Percentiles rank a stretch among this genome's conserved stretches.
Conservation (phyloP, 2,329 filamentous ascomycete genomes). For the Cladophialophora yegresii region DNA sequence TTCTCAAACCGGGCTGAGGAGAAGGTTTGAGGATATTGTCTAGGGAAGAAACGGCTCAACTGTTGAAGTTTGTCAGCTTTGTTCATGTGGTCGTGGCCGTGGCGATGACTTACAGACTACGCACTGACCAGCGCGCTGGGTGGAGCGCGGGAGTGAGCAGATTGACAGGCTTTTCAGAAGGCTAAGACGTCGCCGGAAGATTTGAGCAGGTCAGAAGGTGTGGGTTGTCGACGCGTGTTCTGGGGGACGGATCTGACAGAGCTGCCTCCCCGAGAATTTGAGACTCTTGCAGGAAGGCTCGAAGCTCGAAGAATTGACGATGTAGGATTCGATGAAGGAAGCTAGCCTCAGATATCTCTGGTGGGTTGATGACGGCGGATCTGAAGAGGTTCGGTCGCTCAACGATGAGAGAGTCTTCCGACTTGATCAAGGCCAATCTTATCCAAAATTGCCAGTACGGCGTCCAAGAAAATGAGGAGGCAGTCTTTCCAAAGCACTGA, state of each 20-base stretch:
- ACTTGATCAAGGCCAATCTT: not conserved
- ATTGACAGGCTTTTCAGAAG: slow-evolving; percentile 1
- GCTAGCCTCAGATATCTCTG: not conserved
- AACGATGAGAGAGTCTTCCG: not conserved
- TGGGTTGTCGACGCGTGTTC: not conserved
- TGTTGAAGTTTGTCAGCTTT: not conserved
- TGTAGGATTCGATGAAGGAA: not conserved
- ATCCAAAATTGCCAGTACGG: not conserved
- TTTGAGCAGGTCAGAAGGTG: not conserved
- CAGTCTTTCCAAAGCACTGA: slow-evolving; percentile 1
- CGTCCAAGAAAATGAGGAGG: not conserved
- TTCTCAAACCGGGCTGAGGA: too few relatives aligned
- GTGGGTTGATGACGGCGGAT: not conserved
- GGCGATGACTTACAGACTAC: not conserved
- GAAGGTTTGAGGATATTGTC: not conserved
- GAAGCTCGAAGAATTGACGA: not conserved
- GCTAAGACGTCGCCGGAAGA: not conserved
- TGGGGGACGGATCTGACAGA: not conserved
- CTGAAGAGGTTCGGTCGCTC: not conserved
- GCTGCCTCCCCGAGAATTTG: not conserved
- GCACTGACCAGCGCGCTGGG: not conserved
- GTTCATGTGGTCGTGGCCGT: not conserved
- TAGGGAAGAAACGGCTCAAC: not conserved
- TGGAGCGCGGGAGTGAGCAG: not conserved
- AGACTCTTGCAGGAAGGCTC: not conserved